phyloP scores from a whole-genome alignment of 176 grass and related monocot genomes.

The Elaeis guineensis region DNA sequence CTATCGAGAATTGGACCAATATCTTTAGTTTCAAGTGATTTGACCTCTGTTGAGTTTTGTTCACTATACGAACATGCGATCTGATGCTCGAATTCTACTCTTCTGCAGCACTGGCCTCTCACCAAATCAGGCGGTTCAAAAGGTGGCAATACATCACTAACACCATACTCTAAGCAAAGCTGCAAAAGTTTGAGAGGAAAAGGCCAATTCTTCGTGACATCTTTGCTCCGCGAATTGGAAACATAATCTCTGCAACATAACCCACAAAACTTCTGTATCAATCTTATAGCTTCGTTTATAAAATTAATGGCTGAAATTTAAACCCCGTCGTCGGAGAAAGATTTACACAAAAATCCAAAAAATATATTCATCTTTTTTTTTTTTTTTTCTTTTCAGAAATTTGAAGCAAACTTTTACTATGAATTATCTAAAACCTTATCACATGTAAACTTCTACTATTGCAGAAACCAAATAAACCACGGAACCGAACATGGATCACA shows the following conservation, averaged over 20 bases:
- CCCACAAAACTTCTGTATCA: not conserved
- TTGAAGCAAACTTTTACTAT: too few species aligned
- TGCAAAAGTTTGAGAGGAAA: conserved; percentile 19
- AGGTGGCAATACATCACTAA: conserved; percentile 22
- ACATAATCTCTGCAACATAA: conserved; percentile 25
- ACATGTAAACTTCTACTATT: not conserved
- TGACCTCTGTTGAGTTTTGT: not conserved
- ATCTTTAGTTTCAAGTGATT: not conserved
- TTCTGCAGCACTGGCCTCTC: not conserved
- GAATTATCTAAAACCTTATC: not conserved
- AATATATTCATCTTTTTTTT: too few species aligned
- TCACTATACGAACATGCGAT: conserved; percentile 6
- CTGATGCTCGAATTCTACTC: not conserved
- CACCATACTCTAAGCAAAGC: conserved; percentile 16
- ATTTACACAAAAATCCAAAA: too few species aligned
- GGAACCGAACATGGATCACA: not conserved
- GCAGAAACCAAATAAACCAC: not conserved
- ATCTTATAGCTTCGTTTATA: not conserved
- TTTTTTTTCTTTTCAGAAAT: too few species aligned
- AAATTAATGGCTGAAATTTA: not conserved
- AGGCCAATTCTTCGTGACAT: conserved; percentile 16
- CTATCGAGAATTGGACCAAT: not conserved
- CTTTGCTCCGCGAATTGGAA: conserved; percentile 14
- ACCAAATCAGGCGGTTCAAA: conserved; percentile 17
- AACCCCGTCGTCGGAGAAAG: too few species aligned